Evolutionary conservation across 176 grass and related monocot species (phyloP).

Genomic region (Echinochloa phyllopogon): DNA sequence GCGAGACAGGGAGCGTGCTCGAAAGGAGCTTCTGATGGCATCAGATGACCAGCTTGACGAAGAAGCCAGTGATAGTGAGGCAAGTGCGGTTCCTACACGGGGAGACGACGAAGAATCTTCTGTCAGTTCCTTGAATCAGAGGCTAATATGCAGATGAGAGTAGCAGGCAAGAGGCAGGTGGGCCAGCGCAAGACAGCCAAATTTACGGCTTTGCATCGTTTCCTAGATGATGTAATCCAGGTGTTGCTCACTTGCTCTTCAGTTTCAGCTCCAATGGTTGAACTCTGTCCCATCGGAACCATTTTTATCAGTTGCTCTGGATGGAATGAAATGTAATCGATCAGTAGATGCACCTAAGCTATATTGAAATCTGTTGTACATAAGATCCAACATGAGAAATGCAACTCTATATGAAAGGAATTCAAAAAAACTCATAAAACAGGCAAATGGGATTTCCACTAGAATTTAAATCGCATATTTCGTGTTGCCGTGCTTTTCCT

Average conservation of each 20-base stretch:
- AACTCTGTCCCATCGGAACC: neutral
- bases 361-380: neutral
- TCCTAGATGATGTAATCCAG: neutral
- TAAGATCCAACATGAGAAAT: neutral
- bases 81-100: neutral
- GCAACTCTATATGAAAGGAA: neutral
- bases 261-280: neutral
- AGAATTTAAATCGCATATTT: neutral
- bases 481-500: neutral
- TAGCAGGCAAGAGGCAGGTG: neutral
- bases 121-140: slow-evolving; percentile 36
- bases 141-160: slow-evolving; percentile 26
- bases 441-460: neutral
- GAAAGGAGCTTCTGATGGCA: slow-evolving; percentile 42
- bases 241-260: neutral
- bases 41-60: slow-evolving; percentile 40
- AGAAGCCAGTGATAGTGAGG: neutral
- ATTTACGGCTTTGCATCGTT: neutral
- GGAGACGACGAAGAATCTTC: slow-evolving; percentile 37
- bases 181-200: neutral
- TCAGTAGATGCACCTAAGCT: neutral
- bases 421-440: neutral
- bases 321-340: neutral
- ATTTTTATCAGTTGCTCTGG: neutral
- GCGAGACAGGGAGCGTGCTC: slow-evolving; percentile 48